phyloP scores from a whole-genome alignment of 2,329 filamentous ascomycete genomes.

The Graphilbum ipis-grandicollis region DNA sequence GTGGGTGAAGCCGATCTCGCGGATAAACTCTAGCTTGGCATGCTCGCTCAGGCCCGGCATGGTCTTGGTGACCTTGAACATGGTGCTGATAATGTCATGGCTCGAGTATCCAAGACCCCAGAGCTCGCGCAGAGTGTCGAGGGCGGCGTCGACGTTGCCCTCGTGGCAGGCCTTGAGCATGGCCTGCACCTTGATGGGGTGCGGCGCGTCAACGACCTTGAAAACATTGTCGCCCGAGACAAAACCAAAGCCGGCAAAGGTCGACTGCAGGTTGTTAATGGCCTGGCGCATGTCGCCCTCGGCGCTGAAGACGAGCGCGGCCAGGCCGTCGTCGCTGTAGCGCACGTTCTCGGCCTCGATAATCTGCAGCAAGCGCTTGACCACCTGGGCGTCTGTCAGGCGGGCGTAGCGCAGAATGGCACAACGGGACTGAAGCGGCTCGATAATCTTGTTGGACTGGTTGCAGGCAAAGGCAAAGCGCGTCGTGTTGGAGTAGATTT shows the following conservation, averaged over 20 bases:
- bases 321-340: conserved; percentile 82
- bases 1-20: conserved; percentile 96
- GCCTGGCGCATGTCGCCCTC: conserved; percentile 98
- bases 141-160: conserved; percentile 70
- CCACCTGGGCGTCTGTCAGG: conserved; percentile 81
- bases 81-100: conserved; percentile 96
- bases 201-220: conserved; percentile 88
- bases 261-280: conserved; percentile 96
- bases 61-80: conserved; percentile 97
- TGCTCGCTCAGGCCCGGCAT: conserved; percentile 86
- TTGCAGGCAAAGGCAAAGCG: conserved; percentile 98
- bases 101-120: conserved; percentile 96
- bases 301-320: conserved; percentile 90
- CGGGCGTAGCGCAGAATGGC: conserved; percentile 89
- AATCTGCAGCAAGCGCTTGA: conserved; percentile 80
- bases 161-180: conserved; percentile 98
- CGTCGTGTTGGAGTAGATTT: conserved; percentile 94
- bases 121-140: conserved; percentile 75
- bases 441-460: conserved; percentile 98
- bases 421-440: conserved; percentile 92
- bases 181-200: conserved; percentile 94
- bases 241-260: conserved; percentile 82
- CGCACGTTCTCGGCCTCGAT: conserved; percentile 83
- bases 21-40: conserved; percentile 91
- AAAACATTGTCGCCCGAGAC: conserved; percentile 98